Conservation (phyloP, 306 rosid genomes). For the Cucumis cinereus region DNA sequence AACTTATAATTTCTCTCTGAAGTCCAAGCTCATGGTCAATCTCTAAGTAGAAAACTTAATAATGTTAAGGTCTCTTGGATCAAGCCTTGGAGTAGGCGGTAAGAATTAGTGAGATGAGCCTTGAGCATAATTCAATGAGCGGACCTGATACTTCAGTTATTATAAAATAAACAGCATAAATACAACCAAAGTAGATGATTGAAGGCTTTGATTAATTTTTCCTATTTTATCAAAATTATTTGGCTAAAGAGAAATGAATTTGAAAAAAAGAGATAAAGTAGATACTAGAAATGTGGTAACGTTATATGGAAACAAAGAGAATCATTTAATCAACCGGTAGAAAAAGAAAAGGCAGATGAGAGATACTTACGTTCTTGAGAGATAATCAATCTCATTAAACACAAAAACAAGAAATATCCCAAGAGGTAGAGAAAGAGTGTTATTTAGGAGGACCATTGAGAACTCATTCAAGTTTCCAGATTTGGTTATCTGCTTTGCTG, state of each 20-base stretch:
- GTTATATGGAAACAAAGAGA: background rate
- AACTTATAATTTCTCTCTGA: background rate
- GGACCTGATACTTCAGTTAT: background rate
- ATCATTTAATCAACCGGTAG: background rate
- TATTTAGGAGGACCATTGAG: slow-evolving; percentile 96
- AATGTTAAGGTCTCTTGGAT: background rate
- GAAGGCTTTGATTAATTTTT: background rate
- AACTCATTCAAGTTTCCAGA: slow-evolving; percentile 91
- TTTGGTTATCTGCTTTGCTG: slow-evolving; percentile 76
- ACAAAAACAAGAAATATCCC: slow-evolving; percentile 62
- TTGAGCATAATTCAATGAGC: background rate
- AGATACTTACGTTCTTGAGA: slow-evolving; percentile 61
- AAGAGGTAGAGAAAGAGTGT: slow-evolving; percentile 82
- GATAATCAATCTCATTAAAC: slow-evolving; percentile 90
- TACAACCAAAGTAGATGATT: background rate
- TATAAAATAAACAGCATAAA: background rate
- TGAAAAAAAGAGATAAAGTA: background rate
- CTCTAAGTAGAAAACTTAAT: background rate
- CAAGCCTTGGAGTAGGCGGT: background rate
- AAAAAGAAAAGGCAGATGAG: background rate
- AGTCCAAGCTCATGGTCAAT: background rate
- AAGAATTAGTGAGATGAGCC: background rate
- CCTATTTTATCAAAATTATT: background rate
- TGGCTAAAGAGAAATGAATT: background rate
- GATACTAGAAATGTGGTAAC: background rate